phyloP scores from a whole-genome alignment of 768 basidiomycete genomes.

The Nidula microcarpa region DNA sequence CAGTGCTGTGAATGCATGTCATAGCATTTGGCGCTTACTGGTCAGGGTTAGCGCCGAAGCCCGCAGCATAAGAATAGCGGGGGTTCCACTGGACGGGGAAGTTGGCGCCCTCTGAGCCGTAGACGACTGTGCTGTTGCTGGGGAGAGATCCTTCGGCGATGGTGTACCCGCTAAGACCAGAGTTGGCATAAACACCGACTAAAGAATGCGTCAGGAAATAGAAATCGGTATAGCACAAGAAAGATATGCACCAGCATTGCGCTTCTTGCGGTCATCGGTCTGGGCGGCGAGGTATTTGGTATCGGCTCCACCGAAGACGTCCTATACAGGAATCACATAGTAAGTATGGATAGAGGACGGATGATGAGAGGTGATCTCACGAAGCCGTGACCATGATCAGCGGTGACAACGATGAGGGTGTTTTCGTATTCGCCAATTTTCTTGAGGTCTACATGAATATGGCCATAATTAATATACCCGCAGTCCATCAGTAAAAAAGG shows the following conservation, averaged over 20 bases:
- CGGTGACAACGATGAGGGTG: constrained; percentile 41
- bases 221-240: neutral
- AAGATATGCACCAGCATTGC: constrained; percentile 18
- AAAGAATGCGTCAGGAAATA: neutral
- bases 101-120: constrained; percentile 36
- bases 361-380: constrained; percentile 15
- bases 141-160: constrained; percentile 32
- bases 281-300: constrained; percentile 33
- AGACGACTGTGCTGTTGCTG: constrained; percentile 32
- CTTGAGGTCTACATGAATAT: constrained; percentile 28
- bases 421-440: constrained; percentile 37
- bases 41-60: constrained; percentile 39
- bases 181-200: constrained; percentile 35
- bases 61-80: constrained; percentile 36
- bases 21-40: constrained; percentile 19
- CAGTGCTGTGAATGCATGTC: neutral
- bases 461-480: neutral
- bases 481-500: neutral
- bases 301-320: constrained; percentile 39
- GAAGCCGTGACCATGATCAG: constrained; percentile 45
- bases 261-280: constrained; percentile 25
- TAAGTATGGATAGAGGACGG: neutral
- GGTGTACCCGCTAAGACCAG: constrained; percentile 38
- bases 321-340: constrained; percentile 16
- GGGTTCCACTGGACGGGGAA: constrained; percentile 45